Evolutionary conservation across 73 alveolate genomes (phyloP), one percentile per base, ranked within the genome.

Genomic region (Paramecium primaurelia): DNA sequence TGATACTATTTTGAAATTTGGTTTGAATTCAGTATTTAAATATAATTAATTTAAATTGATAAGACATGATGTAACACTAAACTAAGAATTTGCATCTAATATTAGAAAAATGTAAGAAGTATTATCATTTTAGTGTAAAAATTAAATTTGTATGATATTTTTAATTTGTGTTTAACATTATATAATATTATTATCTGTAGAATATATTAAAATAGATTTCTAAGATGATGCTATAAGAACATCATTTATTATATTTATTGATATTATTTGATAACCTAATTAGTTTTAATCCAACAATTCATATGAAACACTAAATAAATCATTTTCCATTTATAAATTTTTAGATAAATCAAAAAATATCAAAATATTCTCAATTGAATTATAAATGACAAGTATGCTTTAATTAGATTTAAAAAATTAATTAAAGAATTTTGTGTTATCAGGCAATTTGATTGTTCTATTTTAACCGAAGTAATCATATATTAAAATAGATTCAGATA

Each of bases 311-410:
- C 0, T 0, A 40, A 2, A 7, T 8, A 10, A 8, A 8, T 40
- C 16, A 2, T 40, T 3, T 40, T 40, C 49, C 0, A 4, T 7
- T 40, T 5, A 8, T 40, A 0, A 40, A 5, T 40, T 40, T 40
- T 40, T 3, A 4, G 0, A 0, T 40, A 7, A 7, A 40, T 40
- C 1, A 2, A 7, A 5, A 40, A 40, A 7, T 3, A 0, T 8
- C 2, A 40, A 0, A 7, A 14, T 0, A 0, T 7, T 0, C 12
- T 8, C 0, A 1, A 0, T 0, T 7, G 16, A 0, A 40, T 40
- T 40, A 40, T 40, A 40, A 40, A 40, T 40, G 12, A 40, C 3
- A 0, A 54, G 6, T 3, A 8, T 18, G 34, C 1, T 18, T 3
- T 54, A 0, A 54, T n/a, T 16, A 18, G 32, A 18, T n/a, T 0